A percentile compares a stretch with the other conserved stretches of the same genome.
These are phyloP conservation scores for Omphalotus guepiniiformis DNA, from an alignment of 768 basidiomycete genomes.

Conservation along the genomic window DNA sequence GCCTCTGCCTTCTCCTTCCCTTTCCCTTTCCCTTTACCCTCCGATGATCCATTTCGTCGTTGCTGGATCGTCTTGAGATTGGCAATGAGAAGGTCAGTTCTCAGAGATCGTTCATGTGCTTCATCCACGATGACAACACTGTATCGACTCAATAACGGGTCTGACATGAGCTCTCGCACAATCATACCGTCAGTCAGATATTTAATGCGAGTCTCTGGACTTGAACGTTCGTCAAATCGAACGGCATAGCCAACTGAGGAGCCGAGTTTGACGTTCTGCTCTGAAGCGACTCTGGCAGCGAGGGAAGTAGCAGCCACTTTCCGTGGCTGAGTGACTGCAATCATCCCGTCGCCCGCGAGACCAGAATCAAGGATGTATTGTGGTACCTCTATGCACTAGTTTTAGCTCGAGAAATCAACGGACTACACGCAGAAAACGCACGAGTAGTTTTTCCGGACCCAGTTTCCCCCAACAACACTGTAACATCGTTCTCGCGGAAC, in stretches of 20 bases:
- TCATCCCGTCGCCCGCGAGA: conserved; percentile 63
- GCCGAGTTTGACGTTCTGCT: conserved; percentile 73
- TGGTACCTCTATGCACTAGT: conserved; percentile 83
- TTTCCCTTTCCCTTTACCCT: conserved; percentile 42
- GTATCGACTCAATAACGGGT: conserved; percentile 73
- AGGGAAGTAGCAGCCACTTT: conserved; percentile 93
- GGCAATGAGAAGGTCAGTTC: conserved; percentile 92
- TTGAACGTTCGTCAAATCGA: conserved; percentile 84
- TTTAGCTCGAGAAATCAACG: too few relatives aligned
- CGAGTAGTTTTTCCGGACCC: conserved; percentile 99
- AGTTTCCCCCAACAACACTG: conserved; percentile 91
- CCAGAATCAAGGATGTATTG: conserved; percentile 91
- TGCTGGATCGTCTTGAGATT: conserved; percentile 80
- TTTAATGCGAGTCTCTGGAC: conserved; percentile 79
- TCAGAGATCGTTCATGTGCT: conserved; percentile 92
- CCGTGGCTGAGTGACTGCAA: conserved; percentile 94
- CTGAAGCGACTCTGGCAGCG: conserved; percentile 84
- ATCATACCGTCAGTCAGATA: conserved; percentile 99
- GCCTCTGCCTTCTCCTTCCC: conserved; percentile 29
- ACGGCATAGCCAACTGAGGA: conserved; percentile 88
- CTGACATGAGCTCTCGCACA: conserved; percentile 83
- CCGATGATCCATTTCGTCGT: conserved; percentile 46
- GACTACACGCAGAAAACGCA: conserved; percentile 46
- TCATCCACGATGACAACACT: conserved; percentile 92
- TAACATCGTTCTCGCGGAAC: conserved; percentile 75